phyloP scores from a whole-genome alignment of 192 early-diverging fungal genomes.

The Coemansia sp. region DNA sequence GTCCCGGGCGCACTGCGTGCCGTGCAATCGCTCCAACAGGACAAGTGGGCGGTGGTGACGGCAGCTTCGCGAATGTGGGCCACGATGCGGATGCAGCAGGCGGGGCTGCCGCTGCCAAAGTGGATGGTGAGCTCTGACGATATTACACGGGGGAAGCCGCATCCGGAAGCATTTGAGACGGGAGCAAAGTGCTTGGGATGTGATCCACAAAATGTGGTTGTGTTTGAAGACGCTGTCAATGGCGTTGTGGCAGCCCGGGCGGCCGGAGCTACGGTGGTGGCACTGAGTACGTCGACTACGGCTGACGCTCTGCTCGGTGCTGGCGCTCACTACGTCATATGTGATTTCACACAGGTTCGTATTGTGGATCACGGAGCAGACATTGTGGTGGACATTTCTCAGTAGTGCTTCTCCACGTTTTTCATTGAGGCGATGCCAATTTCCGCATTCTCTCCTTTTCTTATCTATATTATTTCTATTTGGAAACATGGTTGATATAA shows the following conservation, averaged over 20 bases:
- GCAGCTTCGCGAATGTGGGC: conserved; percentile 28
- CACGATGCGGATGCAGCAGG: conserved; percentile 21
- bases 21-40: not conserved
- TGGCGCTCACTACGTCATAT: conserved; percentile 30
- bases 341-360: conserved; percentile 15
- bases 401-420: no score
- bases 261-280: conserved; percentile 33
- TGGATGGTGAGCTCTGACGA: conserved; percentile 20
- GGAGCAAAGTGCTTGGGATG: conserved; percentile 20
- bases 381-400: no score
- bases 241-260: conserved; percentile 34
- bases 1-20: conserved; percentile 27
- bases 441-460: not conserved
- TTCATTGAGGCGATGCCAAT: no score
- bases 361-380: not conserved
- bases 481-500: conserved; percentile 14
- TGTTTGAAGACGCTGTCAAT: conserved; percentile 45
- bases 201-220: conserved; percentile 17
- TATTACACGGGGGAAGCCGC: conserved; percentile 28
- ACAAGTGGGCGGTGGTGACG: conserved; percentile 44
- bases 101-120: conserved; percentile 17
- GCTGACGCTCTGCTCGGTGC: conserved; percentile 9
- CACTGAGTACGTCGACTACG: conserved; percentile 25
- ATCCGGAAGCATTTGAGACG: conserved; percentile 25
- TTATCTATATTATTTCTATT: not conserved